Evolutionary conservation across 2,329 filamentous ascomycete species (phyloP), one percentile per base, ranked within the genome.

Genomic region (Incumbomyces delicatus): DNA sequence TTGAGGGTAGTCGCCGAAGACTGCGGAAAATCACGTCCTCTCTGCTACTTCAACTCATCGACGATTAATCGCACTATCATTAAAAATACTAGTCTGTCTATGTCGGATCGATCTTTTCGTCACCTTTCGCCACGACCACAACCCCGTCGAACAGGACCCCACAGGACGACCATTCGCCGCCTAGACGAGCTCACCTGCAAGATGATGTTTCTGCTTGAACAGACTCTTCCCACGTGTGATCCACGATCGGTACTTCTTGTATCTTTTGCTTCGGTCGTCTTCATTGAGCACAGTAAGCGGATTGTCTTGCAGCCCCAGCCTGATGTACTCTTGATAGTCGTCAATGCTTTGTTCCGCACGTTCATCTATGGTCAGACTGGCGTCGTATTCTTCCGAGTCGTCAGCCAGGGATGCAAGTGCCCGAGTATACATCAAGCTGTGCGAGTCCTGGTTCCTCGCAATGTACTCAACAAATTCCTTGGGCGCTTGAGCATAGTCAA

Each of bases 241-340:
- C 90, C 92, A 98, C 67, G 95, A 94, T 59, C 83, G 73, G 66
- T 98, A 98, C 8, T 89, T 86, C 68, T 95, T 96, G 66, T 98
- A 98, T 57, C 92, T 75, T 74, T 96, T 95, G 76, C 94, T 96
- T 34, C 77, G 75, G 38, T 81, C 75, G 63, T 96, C 92, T 59
- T 94, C 89, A 37, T 89, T 83, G 1, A 81, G 82, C 12, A 96
- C 90, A 2, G 87, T 94, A 44, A 98, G 68, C 14, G 87, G 87
- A 58, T 95, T 87, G 50, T 92, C 85, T 3, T 77, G 79, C 11
- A 92, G 78, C 36, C 50, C 53, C 30, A 44, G 50, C 12, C 75
- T 77, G 47, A 95, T 64, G 59, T 92, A 83, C 51, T 92, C 85
- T 27, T 72, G 72, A 64, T 94, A 95, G 48, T 86, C 78, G 16